Percentiles rank a stretch among this genome's conserved stretches.
Evolutionary conservation across 148 eudicot genomes (phyloP).

Genomic region (Cornus controversa): DNA sequence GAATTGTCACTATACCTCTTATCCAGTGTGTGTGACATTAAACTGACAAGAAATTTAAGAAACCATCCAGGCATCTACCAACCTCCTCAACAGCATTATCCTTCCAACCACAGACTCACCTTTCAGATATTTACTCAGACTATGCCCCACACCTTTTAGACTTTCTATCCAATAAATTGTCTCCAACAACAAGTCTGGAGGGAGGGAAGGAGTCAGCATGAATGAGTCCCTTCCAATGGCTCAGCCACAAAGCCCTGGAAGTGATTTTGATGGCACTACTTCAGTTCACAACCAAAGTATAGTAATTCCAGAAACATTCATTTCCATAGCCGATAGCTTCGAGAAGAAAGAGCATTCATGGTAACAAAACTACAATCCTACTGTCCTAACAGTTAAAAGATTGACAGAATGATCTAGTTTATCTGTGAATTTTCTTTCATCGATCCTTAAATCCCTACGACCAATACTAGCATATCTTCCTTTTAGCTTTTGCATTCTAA

Average conservation of each 20-base stretch:
- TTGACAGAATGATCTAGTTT: background rate
- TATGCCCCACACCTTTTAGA: constrained; percentile 14
- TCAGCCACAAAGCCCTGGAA: constrained; percentile 20
- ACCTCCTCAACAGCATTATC: constrained; percentile 1
- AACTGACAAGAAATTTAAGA: constrained; percentile 1
- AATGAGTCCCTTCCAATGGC: constrained; percentile 17
- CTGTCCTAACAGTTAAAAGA: background rate
- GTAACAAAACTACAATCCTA: constrained; percentile 22
- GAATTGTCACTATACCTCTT: background rate
- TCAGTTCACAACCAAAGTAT: constrained; percentile 21
- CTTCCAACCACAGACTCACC: constrained; percentile 25
- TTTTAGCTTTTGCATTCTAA: background rate
- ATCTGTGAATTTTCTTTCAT: background rate
- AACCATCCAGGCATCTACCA: constrained; percentile 27
- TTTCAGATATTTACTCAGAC: constrained; percentile 21
- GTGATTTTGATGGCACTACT: constrained; percentile 21
- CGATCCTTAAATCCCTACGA: background rate
- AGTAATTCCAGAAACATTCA: constrained; percentile 29
- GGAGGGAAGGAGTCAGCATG: constrained; percentile 5
- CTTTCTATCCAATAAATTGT: background rate
- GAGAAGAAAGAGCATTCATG: constrained; percentile 57
- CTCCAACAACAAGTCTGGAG: background rate
- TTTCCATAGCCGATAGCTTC: constrained; percentile 27
- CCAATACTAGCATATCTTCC: background rate
- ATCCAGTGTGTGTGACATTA: constrained; percentile 7